Evolutionary conservation across 768 basidiomycete species (phyloP).

Genomic region (Daedalea quercina): DNA sequence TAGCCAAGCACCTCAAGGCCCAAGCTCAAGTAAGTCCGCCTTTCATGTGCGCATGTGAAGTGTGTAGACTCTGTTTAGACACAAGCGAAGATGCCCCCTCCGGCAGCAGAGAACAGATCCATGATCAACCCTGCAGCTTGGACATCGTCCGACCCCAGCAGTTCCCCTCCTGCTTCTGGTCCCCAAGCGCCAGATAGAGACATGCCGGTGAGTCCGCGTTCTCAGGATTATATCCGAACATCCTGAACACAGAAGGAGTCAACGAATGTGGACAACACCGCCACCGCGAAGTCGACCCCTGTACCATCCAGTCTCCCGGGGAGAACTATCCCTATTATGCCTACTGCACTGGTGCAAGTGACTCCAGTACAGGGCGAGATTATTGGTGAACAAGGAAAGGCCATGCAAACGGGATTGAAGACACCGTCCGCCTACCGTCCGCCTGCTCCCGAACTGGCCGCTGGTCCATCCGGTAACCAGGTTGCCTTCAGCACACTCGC

Average conservation of each 20-base stretch:
- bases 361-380: not conserved
- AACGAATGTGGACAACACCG: conserved; percentile 17
- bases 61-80: not conserved
- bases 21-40: conserved; percentile 18
- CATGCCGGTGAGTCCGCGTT: conserved; percentile 11
- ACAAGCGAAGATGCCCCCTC: conserved; percentile 3
- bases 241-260: conserved; percentile 9
- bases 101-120: conserved; percentile 16
- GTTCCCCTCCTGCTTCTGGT: conserved; percentile 12
- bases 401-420: not conserved
- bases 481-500: conserved; percentile 17
- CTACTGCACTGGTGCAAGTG: not conserved
- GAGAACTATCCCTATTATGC: not conserved
- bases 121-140: conserved; percentile 25
- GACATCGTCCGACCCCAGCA: conserved; percentile 20
- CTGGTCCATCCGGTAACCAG: conserved; percentile 2
- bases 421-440: not conserved
- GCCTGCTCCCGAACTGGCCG: not conserved
- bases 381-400: not conserved
- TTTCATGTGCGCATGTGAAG: too few species aligned
- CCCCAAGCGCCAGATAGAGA: conserved; percentile 17
- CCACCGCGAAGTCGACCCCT: conserved; percentile 9
- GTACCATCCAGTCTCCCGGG: not conserved
- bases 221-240: not conserved
- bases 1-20: conserved; percentile 24